These are phyloP conservation scores for Yamadazyma scolyti DNA, from an alignment of 805 yeast genomes.

Conservation along the genomic window DNA sequence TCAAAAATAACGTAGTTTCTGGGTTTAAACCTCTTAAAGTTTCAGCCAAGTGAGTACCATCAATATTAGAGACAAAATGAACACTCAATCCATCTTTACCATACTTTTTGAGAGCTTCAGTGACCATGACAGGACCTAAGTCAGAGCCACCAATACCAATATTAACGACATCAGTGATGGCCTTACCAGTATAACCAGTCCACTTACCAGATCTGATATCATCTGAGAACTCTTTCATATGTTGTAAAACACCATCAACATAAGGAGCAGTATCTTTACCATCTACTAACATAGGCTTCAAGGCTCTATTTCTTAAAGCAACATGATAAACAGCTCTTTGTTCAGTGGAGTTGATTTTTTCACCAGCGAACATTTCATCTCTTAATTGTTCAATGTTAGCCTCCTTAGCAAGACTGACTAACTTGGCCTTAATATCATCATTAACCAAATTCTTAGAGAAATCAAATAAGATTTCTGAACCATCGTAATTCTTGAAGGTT, in stretches of 20 bases:
- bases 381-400: constrained; percentile 84
- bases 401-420: constrained; percentile 81
- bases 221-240: constrained; percentile 94
- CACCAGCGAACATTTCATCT: constrained; percentile 89
- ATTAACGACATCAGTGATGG: constrained; percentile 90
- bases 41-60: constrained; percentile 97
- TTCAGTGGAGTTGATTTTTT: constrained; percentile 93
- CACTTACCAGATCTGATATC: constrained; percentile 88
- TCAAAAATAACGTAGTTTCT: constrained; percentile 87
- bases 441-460: constrained; percentile 92
- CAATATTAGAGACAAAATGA: constrained; percentile 97
- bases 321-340: constrained; percentile 95
- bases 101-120: constrained; percentile 94
- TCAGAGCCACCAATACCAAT: constrained; percentile 99
- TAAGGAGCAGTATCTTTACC: constrained; percentile 87
- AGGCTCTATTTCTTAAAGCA: constrained; percentile 91
- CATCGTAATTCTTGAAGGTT: constrained; percentile 80
- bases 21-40: constrained; percentile 72
- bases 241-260: constrained; percentile 86
- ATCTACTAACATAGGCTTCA: constrained; percentile 82
- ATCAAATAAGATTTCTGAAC: constrained; percentile 86
- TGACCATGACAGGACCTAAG: constrained; percentile 98
- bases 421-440: constrained; percentile 68
- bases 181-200: constrained; percentile 96
- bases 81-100: constrained; percentile 68